These are phyloP conservation scores for Trichoderma sp. DNA, from an alignment of 2,329 filamentous ascomycete species.

Conservation along the genomic window DNA sequence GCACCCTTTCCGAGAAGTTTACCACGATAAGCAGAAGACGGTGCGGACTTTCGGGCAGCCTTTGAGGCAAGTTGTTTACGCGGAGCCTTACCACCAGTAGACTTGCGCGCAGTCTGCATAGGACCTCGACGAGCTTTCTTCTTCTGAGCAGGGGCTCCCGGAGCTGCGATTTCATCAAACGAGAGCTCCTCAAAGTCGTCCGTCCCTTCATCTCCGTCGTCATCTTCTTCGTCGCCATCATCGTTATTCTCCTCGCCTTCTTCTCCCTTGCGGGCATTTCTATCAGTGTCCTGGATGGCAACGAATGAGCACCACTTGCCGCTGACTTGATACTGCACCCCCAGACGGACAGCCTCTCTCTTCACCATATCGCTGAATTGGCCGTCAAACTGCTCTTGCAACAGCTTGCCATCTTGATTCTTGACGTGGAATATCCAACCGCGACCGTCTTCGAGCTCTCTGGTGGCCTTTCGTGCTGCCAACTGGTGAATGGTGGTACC, in stretches of 20 bases:
- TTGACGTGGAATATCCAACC: slow-evolving; percentile 64
- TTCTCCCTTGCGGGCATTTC: background rate
- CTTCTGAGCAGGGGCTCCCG: background rate
- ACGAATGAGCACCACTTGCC: slow-evolving; percentile 75
- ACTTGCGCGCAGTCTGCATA: background rate
- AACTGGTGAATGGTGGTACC: slow-evolving; percentile 68
- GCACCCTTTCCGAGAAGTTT: no score
- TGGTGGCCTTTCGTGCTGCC: slow-evolving; percentile 65
- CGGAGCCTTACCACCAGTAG: background rate
- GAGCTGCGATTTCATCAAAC: background rate
- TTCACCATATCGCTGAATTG: slow-evolving; percentile 62
- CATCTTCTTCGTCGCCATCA: background rate
- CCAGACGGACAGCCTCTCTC: slow-evolving; percentile 65
- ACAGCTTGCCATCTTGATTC: slow-evolving; percentile 42
- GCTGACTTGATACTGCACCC: slow-evolving; percentile 65
- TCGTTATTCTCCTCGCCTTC: background rate
- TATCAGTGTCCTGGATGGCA: slow-evolving; percentile 54
- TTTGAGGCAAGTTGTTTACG: background rate
- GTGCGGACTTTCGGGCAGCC: background rate
- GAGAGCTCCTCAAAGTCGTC: background rate
- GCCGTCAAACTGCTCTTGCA: slow-evolving; percentile 50
- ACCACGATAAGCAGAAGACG: background rate
- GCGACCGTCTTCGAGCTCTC: slow-evolving; percentile 69
- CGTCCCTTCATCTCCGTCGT: background rate
- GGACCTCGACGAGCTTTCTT: background rate